Evolutionary conservation across 2,329 filamentous ascomycete genomes (phyloP).

Genomic region (Diaporthe sp.): DNA sequence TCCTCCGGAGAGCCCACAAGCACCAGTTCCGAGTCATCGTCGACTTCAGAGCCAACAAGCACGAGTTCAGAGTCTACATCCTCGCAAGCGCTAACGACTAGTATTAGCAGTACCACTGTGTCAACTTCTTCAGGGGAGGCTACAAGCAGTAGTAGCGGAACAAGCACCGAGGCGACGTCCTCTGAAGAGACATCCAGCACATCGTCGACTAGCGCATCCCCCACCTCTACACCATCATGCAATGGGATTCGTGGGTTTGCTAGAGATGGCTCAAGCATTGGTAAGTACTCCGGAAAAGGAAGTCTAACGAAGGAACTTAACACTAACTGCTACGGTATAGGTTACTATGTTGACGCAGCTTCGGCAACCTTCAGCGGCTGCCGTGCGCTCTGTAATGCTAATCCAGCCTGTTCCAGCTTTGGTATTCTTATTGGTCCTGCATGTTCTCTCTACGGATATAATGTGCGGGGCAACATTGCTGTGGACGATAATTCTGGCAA

Average conservation of each 20-base stretch:
- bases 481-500: not conserved
- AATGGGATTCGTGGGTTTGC: not conserved
- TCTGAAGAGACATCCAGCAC: not conserved
- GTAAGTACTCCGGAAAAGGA: not conserved
- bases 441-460: not conserved
- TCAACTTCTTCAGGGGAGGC: not conserved
- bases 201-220: not conserved
- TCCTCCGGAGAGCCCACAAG: not conserved
- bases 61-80: not conserved
- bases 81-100: not conserved
- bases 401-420: not conserved
- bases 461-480: not conserved
- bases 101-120: not conserved
- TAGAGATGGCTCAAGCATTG: not conserved
- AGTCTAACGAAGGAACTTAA: not conserved
- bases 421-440: not conserved
- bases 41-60: not conserved
- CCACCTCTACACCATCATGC: not conserved
- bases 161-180: not conserved
- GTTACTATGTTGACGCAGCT: not conserved
- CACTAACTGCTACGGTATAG: not conserved
- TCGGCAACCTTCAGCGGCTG: not conserved
- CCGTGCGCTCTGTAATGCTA: not conserved
- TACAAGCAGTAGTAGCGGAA: not conserved
- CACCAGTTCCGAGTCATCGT: not conserved